phyloP scores from a whole-genome alignment of 768 basidiomycete species.

The Phanerochaete carnosa region DNA sequence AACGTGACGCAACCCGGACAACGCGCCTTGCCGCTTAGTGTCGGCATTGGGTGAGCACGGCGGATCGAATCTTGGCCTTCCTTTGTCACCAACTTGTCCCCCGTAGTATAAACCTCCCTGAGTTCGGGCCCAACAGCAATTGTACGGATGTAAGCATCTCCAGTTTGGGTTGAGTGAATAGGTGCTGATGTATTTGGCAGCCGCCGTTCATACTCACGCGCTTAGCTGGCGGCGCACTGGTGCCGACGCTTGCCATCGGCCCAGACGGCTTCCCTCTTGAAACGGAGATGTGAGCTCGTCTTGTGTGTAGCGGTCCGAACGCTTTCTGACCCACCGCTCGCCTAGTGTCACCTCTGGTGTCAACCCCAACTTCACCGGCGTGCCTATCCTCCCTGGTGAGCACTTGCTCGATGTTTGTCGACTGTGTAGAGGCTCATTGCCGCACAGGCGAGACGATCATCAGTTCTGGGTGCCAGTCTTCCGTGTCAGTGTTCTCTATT shows the following conservation, averaged over 20 bases:
- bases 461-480: conserved; percentile 22
- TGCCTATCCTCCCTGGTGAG: conserved; percentile 22
- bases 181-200: conserved; percentile 5
- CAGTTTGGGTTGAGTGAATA: neutral
- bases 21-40: conserved; percentile 24
- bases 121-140: conserved; percentile 22
- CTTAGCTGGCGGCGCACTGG: conserved; percentile 26
- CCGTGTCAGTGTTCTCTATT: conserved; percentile 27
- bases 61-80: neutral
- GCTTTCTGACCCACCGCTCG: neutral
- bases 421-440: too few species aligned
- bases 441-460: conserved; percentile 24
- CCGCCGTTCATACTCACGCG: conserved; percentile 29
- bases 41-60: conserved; percentile 24
- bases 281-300: conserved; percentile 18
- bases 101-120: conserved; percentile 23
- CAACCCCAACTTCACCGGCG: conserved; percentile 24
- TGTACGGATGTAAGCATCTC: conserved; percentile 18
- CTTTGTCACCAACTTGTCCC: neutral
- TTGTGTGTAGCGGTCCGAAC: neutral
- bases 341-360: conserved; percentile 22
- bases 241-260: conserved; percentile 21
- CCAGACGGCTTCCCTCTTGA: conserved; percentile 24
- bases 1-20: conserved; percentile 20
- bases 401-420: too few species aligned